Conservation (phyloP, 441 rosid species). For the Populus trichocarpa region DNA sequence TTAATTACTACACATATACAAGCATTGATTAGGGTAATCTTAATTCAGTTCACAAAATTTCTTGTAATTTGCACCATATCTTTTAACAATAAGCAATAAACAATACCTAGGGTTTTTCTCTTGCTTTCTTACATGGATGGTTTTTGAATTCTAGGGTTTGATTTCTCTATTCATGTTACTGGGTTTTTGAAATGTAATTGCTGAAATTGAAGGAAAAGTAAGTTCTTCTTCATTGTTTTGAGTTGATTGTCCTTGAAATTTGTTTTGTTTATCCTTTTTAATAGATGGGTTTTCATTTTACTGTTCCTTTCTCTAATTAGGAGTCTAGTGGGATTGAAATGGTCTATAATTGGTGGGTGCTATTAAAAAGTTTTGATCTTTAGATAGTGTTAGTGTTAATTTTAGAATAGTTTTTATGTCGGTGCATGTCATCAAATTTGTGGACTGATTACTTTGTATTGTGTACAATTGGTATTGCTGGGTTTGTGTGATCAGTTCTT, state of each 20-base stretch:
- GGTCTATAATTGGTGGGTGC: constrained; percentile 12
- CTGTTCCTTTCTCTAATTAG: constrained; percentile 12
- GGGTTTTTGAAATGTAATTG: not conserved
- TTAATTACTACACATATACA: constrained; percentile 9
- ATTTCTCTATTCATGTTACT: constrained; percentile 20
- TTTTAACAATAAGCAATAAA: not conserved
- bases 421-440: not conserved
- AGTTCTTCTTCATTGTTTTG: not conserved
- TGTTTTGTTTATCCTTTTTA: not conserved
- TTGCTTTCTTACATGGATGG: constrained; percentile 2
- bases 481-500: not conserved
- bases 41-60: constrained; percentile 6
- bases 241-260: constrained; percentile 2
- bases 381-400: not conserved
- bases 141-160: constrained; percentile 36
- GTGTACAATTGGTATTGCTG: not conserved
- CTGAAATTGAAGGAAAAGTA: not conserved
- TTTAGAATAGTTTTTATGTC: not conserved
- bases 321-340: constrained; percentile 12
- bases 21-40: constrained; percentile 24
- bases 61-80: constrained; percentile 7
- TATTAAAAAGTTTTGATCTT: constrained; percentile 8
- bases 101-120: constrained; percentile 29
- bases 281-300: constrained; percentile 7
- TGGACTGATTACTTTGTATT: not conserved